Evolutionary conservation across 257 asterid species (phyloP).

Genomic region (Solanum ossicruentum): DNA sequence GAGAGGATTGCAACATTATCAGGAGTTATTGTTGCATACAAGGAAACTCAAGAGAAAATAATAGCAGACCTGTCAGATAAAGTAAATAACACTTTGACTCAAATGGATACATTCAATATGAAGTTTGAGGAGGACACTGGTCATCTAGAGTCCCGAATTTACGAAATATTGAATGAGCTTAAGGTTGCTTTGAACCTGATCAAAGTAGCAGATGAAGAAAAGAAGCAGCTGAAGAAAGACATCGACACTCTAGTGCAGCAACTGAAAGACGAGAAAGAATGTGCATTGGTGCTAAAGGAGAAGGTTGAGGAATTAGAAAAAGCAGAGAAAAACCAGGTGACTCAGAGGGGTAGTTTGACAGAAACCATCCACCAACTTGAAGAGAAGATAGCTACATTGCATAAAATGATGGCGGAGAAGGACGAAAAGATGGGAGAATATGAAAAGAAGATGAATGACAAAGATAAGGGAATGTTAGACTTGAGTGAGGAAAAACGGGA

Average conservation of each 20-base stretch:
- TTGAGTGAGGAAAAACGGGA: slow-evolving; percentile 72
- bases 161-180: slow-evolving; percentile 55
- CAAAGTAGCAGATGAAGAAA: slow-evolving; percentile 32
- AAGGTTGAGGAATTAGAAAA: slow-evolving; percentile 28
- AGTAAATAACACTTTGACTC: slow-evolving; percentile 30
- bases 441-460: slow-evolving; percentile 35
- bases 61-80: slow-evolving; percentile 29
- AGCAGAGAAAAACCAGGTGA: slow-evolving; percentile 19
- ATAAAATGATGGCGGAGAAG: slow-evolving; percentile 25
- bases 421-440: slow-evolving; percentile 30
- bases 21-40: slow-evolving; percentile 25
- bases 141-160: slow-evolving; percentile 73
- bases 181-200: slow-evolving; percentile 37
- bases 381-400: slow-evolving; percentile 29
- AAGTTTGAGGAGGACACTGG: slow-evolving; percentile 93
- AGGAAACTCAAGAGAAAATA: slow-evolving; percentile 36
- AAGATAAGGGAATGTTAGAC: slow-evolving; percentile 39
- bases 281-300: slow-evolving; percentile 14
- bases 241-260: slow-evolving; percentile 22
- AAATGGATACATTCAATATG: slow-evolving; percentile 50
- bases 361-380: slow-evolving; percentile 21
- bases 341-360: slow-evolving; percentile 28
- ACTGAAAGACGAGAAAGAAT: slow-evolving; percentile 26
- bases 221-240: slow-evolving; percentile 32
- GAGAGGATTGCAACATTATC: slow-evolving; percentile 31